Evolutionary conservation across 371 early-diverging fungal species (phyloP), one percentile per base, ranked within the genome.

Genomic region (Parasitella parasitica): DNA sequence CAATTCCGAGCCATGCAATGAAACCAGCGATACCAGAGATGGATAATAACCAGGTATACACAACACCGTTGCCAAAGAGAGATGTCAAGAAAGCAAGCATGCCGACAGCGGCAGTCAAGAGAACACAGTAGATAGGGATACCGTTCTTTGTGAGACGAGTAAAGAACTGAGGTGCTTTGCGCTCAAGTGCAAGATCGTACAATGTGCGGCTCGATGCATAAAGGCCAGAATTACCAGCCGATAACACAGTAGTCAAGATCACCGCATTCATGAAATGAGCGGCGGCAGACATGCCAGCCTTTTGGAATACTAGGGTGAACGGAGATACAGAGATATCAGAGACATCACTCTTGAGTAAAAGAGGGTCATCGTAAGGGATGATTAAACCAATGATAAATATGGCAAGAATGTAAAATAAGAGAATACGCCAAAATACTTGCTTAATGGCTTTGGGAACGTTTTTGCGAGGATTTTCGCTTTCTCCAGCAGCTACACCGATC

Each of bases 1-100:
- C 82, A 67, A 95, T 95, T 61, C 89, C 74, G 46, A 77, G 56
- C 95, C 95, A 95, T 51, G 91, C 88, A 48, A 91, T 77, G 61
- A 94, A 85, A 26, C 93, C 91, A 2, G 93, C 84, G 24, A 89
- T 78, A 32, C 89, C 89, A 32, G 90, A 81, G 28, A 94, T 69
- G 51, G 84, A 81, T 62, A 90, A 63, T 27, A 94, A 73, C 72
- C 71, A 68, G 32, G 63, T 69, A 41, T 80, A 83, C 8, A 81
- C 82, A 50, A 78, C 61, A 57, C 82, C 82, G 48, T 72, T 70
- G 41, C 76, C 73, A 30, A 76, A 76, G 18, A 83, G 63, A 15
- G 84, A 83, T 6, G 81, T 80, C 56, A 81, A 70, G 50, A 84
- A 84, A 35, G 84, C 84, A 53, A 84, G 67, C 72, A 80, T 80